A percentile compares a stretch with the other conserved stretches of the same genome.
Evolutionary conservation across 371 early-diverging fungal genomes (phyloP).

Genomic region (Mortierella sp.): DNA sequence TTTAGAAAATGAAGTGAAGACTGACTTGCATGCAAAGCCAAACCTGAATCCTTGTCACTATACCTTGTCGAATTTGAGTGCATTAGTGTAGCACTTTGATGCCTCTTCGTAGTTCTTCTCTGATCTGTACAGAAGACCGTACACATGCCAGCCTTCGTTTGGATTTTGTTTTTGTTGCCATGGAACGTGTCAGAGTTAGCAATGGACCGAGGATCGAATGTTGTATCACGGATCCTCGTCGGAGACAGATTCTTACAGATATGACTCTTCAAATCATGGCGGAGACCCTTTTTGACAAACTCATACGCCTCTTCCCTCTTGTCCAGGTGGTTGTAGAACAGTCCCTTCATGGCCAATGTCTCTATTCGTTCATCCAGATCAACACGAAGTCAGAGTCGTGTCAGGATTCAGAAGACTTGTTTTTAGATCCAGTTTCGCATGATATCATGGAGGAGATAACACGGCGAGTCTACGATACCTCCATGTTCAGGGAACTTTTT

Average conservation of each 20-base stretch:
- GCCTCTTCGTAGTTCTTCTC: slow-evolving; percentile 97
- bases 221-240: too few species aligned
- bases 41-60: too few species aligned
- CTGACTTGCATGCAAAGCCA: too few species aligned
- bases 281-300: slow-evolving; percentile 87
- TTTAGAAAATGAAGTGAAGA: too few species aligned
- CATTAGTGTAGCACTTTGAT: slow-evolving; percentile 89
- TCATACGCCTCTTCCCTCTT: slow-evolving; percentile 94
- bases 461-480: slow-evolving; percentile 67
- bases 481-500: slow-evolving; percentile 96
- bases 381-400: too few species aligned
- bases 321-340: slow-evolving; percentile 89
- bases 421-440: too few species aligned
- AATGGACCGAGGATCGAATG: too few species aligned
- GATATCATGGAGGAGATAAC: too few species aligned
- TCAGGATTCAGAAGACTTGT: too few species aligned
- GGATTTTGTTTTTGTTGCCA: too few species aligned
- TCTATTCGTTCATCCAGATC: too few species aligned
- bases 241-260: slow-evolving; percentile 85
- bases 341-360: slow-evolving; percentile 94
- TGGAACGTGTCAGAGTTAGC: too few species aligned
- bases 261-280: slow-evolving; percentile 83
- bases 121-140: slow-evolving; percentile 89
- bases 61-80: slow-evolving; percentile 90
- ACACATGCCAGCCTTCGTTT: slow-evolving; percentile 97